phyloP scores from a whole-genome alignment of 495 filamentous ascomycete genomes.

The Penicillium arizonense region DNA sequence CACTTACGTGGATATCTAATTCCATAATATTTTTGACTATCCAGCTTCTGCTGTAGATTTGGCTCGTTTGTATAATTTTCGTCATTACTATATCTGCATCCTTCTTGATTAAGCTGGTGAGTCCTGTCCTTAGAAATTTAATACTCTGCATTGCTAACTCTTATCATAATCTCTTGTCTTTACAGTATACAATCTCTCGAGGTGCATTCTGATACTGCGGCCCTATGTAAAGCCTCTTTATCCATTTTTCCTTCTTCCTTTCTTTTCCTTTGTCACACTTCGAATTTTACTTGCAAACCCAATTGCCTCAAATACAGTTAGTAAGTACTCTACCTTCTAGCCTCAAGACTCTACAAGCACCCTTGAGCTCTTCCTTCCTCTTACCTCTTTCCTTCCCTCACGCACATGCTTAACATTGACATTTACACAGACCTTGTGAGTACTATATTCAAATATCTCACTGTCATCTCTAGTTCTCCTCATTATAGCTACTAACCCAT shows the following conservation, averaged over 20 bases:
- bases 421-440: no score
- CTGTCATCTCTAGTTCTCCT: no score
- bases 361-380: no score
- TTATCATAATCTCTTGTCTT: no score
- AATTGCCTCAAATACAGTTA: no score
- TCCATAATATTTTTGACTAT: slow-evolving; percentile 9
- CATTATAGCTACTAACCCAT: no score
- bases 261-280: background rate
- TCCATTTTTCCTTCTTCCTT: background rate
- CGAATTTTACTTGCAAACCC: background rate
- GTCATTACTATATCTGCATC: background rate
- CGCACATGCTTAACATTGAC: no score
- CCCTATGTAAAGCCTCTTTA: background rate
- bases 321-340: no score
- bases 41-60: background rate
- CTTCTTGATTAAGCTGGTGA: background rate
- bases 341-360: no score
- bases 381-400: no score
- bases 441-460: no score
- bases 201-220: background rate
- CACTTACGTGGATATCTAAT: slow-evolving; percentile 21
- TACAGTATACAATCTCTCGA: no score
- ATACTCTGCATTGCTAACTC: background rate
- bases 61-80: background rate
- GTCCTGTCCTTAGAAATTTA: background rate